Evolutionary conservation across 805 yeast genomes (phyloP).

Genomic region (Metschnikowia kunwiensis): DNA sequence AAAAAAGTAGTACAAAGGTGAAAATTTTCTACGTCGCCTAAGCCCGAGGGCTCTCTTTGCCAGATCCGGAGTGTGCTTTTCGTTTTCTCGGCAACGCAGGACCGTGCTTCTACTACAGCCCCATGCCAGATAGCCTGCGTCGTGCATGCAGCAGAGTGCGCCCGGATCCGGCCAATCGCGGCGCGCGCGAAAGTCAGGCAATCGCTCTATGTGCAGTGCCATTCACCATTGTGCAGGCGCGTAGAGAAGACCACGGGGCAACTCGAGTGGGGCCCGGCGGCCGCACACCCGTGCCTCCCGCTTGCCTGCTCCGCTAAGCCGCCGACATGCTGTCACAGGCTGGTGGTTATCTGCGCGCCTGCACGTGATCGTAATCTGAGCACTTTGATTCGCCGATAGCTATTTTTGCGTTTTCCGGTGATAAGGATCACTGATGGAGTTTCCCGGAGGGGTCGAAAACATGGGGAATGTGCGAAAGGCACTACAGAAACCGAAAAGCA

Average conservation of each 20-base stretch:
- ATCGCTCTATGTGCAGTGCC: background rate
- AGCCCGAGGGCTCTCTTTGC: constrained; percentile 4
- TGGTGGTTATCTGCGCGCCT: background rate
- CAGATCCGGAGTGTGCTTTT: constrained; percentile 3
- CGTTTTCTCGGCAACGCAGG: background rate
- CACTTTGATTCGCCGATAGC: constrained; percentile 8
- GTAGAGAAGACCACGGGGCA: background rate
- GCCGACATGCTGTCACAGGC: no score
- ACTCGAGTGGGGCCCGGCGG: background rate
- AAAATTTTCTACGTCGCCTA: background rate
- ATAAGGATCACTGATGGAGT: no score
- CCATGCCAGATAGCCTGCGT: constrained; percentile 3
- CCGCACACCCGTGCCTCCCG: constrained; percentile 6
- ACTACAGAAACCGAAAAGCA: no score
- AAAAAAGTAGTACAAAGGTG: background rate
- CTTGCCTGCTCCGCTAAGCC: constrained; percentile 1
- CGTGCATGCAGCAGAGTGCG: constrained; percentile 1
- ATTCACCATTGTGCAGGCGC: constrained; percentile 1
- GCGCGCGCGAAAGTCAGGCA: constrained; percentile 3
- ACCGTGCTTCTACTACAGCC: constrained; percentile 2
- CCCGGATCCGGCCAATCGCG: constrained; percentile 4
- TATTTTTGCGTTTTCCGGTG: background rate
- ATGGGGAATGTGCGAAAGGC: no score
- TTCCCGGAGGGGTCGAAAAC: no score
- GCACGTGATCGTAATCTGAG: background rate